Base-by-base conservation (phyloP, 1,284 basidiomycete genomes). In the Leccinum subrobustum region DNA sequence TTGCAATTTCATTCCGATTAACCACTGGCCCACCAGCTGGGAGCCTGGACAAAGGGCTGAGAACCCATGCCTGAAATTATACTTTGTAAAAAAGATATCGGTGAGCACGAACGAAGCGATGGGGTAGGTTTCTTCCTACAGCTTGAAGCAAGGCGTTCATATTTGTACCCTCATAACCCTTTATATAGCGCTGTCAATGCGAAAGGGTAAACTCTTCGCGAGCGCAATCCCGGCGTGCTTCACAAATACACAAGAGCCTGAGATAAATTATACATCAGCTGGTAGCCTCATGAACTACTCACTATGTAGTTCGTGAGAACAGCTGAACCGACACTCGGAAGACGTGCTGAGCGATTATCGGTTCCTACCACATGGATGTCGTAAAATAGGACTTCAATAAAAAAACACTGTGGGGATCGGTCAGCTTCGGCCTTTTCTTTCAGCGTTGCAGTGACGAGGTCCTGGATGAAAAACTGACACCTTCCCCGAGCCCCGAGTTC, bases 201-300 rank as follows among this genome's bases (percentile, higher is more conserved):
- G 53, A 59, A 6, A 39, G 33, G 48, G 52, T 29, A 35, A 55
- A 16, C 4, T 9, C 44, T 33, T 31, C 31, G 11, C 16, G 3
- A 14, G 14, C 20, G 6, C 6, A 33, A 53, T 39, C 37, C 37
- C 37, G 14, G 29, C 29, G 9, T 31, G 29, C 0, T 39, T 39
- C 37, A 39, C 1, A 16, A 47, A n/a, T 47, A 11, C n/a, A n/a
- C 1, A 4, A 37, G 9, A 8, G 3, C 16, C 31, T 3, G 50
- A 14, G 16, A 39, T 6, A n/a, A n/a, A 16, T 16, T 7, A 42
- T 42, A 42, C 29, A 9, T 31, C 9, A 31, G 31, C 53, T 70
- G 85, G 71, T 74, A 88, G 88, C 51, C 89, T 95, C 95, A 98
- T 98, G 71, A 93, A 94, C 93, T 93, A 96, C 77, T 98, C 94